Conservation (phyloP, 228 moss, liverwort and hornwort genomes). For the Sphagnum fallax region DNA sequence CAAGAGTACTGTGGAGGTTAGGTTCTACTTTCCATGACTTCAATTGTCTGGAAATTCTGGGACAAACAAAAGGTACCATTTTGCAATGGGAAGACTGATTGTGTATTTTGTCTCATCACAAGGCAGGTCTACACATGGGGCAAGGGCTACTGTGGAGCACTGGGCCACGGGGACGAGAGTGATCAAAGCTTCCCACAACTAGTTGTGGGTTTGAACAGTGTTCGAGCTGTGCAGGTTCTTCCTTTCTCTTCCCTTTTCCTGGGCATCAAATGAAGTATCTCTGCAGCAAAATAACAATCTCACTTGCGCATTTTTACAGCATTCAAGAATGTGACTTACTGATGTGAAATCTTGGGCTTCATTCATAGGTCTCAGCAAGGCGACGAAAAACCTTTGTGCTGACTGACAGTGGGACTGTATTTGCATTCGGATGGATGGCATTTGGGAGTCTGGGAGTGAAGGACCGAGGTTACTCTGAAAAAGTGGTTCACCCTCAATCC, state of each 20-base stretch:
- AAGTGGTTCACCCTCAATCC: conserved; percentile 48
- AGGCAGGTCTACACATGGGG: conserved; percentile 94
- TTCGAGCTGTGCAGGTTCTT: conserved; percentile 70
- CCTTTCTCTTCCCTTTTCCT: too few relatives aligned
- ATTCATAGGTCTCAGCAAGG: conserved; percentile 50
- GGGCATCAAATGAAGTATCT: too few relatives aligned
- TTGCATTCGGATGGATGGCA: conserved; percentile 78
- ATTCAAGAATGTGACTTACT: too few relatives aligned
- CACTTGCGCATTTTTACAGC: too few relatives aligned
- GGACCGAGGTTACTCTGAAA: conserved; percentile 36
- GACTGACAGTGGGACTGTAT: conserved; percentile 47
- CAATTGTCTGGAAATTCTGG: too few relatives aligned
- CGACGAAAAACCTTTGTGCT: conserved; percentile 78
- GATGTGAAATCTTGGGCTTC: too few relatives aligned
- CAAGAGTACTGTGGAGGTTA: too few relatives aligned
- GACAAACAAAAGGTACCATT: too few relatives aligned
- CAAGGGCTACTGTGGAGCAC: conserved; percentile 84
- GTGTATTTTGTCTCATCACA: too few relatives aligned
- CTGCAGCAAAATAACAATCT: too few relatives aligned
- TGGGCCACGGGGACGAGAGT: conserved; percentile 71
- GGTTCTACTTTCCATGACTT: too few relatives aligned
- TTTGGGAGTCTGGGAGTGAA: conserved; percentile 47
- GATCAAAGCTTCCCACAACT: conserved; percentile 50
- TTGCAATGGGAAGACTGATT: too few relatives aligned
- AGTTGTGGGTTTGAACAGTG: conserved; percentile 33